Evolutionary conservation across 31 red algal genomes (phyloP).

Genomic region (Bonnemaisonia californica): DNA sequence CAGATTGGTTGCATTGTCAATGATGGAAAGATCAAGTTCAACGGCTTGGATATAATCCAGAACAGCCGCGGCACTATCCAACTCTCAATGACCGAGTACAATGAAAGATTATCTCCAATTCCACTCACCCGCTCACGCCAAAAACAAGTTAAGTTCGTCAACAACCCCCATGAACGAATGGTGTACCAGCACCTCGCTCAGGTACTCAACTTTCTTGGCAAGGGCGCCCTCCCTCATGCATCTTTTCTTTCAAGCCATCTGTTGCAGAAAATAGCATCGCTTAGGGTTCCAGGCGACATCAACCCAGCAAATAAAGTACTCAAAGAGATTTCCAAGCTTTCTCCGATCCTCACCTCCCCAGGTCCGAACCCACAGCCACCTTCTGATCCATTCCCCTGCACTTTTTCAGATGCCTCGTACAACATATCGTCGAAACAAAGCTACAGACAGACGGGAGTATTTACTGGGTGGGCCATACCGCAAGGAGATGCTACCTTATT

Average conservation of each 20-base stretch:
- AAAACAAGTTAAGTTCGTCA: background rate
- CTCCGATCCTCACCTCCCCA: background rate
- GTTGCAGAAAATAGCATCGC: background rate
- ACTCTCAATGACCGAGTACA: constrained; percentile 2
- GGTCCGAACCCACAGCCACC: background rate
- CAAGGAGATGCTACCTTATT: background rate
- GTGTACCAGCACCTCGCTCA: background rate
- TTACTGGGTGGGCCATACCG: background rate
- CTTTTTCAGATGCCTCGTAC: constrained; percentile 6
- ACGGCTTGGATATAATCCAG: background rate
- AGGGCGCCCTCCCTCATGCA: constrained; percentile 8
- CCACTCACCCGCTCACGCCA: background rate
- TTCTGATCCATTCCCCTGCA: background rate
- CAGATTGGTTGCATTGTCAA: background rate
- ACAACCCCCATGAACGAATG: background rate
- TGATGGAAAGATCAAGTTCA: background rate
- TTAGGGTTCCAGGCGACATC: background rate
- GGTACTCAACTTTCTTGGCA: background rate
- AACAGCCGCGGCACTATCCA: background rate
- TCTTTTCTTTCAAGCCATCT: constrained; percentile 15
- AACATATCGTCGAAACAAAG: background rate
- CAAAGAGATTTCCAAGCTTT: background rate
- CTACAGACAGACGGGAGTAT: constrained; percentile 2
- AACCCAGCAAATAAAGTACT: background rate
- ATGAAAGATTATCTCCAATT: background rate